These are phyloP conservation scores for Pharus latifolius DNA, from an alignment of 176 grass and related monocot genomes.

Conservation along the genomic window DNA sequence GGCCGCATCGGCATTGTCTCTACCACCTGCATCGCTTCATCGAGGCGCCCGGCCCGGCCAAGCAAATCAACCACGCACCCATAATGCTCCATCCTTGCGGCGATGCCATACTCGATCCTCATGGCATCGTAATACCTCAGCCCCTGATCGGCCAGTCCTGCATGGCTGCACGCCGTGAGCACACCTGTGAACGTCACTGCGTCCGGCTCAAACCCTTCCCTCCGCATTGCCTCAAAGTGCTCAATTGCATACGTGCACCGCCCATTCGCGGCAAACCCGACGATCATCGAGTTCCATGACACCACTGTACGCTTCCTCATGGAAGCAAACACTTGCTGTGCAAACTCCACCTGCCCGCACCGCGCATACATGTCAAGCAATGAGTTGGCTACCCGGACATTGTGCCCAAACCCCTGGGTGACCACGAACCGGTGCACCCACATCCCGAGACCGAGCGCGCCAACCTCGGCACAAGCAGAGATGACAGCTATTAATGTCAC, in stretches of 20 bases:
- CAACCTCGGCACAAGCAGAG: conserved; percentile 39
- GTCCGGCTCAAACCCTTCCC: conserved; percentile 36
- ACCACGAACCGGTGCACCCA: conserved; percentile 49
- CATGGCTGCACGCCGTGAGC: conserved; percentile 57
- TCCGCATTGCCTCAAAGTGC: conserved; percentile 52
- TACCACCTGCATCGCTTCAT: conserved; percentile 36
- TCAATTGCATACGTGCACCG: conserved; percentile 26
- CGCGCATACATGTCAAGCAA: conserved; percentile 66
- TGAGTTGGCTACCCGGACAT: conserved; percentile 43
- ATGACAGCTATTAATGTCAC: conserved; percentile 39
- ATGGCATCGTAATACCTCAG: conserved; percentile 41
- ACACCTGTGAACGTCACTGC: conserved; percentile 56
- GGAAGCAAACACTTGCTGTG: conserved; percentile 40
- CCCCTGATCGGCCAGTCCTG: conserved; percentile 33
- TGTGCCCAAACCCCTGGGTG: conserved; percentile 2
- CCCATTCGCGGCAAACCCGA: conserved; percentile 36
- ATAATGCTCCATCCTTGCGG: conserved; percentile 49
- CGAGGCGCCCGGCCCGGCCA: conserved; percentile 41
- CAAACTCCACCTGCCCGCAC: conserved; percentile 42
- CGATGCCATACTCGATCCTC: conserved; percentile 20
- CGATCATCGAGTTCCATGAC: conserved; percentile 57
- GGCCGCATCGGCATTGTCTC: conserved; percentile 39
- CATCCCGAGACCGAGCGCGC: conserved; percentile 42
- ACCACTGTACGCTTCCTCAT: conserved; percentile 45
- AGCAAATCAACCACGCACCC: conserved; percentile 73